phyloP scores from a whole-genome alignment of 2,329 filamentous ascomycete genomes.

The Fusarium nisikadoi region DNA sequence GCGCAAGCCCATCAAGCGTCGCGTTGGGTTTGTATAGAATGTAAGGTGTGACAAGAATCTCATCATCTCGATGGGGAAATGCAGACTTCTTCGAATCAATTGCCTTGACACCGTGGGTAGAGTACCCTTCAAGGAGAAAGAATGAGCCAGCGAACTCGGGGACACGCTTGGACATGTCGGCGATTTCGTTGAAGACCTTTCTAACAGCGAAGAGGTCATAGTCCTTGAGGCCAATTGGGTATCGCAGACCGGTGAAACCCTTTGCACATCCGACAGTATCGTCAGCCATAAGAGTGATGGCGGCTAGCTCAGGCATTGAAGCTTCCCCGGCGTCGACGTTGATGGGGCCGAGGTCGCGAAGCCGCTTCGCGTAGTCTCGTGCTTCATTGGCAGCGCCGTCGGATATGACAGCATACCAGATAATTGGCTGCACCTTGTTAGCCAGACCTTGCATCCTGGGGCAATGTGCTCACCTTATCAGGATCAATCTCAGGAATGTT shows the following conservation, averaged over 20 bases:
- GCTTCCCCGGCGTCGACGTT: constrained; percentile 44
- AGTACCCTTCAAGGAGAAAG: constrained; percentile 67
- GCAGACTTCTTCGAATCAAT: constrained; percentile 10
- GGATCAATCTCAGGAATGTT: constrained; percentile 31
- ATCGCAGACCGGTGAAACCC: constrained; percentile 52
- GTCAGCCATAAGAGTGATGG: constrained; percentile 52
- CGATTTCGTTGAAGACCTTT: constrained; percentile 48
- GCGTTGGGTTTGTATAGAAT: constrained; percentile 28
- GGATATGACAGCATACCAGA: constrained; percentile 54
- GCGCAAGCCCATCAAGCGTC: constrained; percentile 5
- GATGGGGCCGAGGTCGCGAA: constrained; percentile 54
- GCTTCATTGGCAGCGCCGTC: constrained; percentile 52
- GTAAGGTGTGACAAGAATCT: constrained; percentile 15
- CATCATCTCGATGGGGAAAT: constrained; percentile 27
- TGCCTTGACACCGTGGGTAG: constrained; percentile 19
- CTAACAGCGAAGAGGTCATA: constrained; percentile 48
- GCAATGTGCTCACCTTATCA: neutral
- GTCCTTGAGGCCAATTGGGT: constrained; percentile 54
- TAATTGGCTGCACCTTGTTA: constrained; percentile 47
- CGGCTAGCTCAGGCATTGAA: constrained; percentile 56
- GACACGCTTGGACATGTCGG: constrained; percentile 19
- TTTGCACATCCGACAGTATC: constrained; percentile 54
- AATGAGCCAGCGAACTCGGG: constrained; percentile 45
- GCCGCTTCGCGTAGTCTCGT: constrained; percentile 52
- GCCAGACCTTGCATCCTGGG: fast-evolving